Conservation (phyloP, 2,329 filamentous ascomycete species). For the Remersonia thermophila region DNA sequence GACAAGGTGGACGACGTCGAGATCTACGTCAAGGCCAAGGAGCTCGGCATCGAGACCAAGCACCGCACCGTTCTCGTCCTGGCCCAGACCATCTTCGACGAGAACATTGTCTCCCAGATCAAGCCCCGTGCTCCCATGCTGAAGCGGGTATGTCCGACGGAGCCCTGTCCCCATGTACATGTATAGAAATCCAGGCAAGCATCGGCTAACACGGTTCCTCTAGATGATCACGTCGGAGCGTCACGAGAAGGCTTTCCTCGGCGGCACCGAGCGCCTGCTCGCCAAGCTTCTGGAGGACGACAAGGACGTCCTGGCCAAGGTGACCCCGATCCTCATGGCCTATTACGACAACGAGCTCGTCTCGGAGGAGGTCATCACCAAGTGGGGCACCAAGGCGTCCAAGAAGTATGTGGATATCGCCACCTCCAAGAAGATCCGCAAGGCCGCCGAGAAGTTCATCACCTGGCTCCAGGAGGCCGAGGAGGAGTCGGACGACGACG, state of each 20-base stretch:
- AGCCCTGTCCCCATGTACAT: too few relatives aligned
- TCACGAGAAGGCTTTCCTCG: slow-evolving; percentile 90
- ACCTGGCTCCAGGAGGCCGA: slow-evolving; percentile 86
- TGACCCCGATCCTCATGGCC: slow-evolving; percentile 77
- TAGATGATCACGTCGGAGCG: slow-evolving; percentile 82
- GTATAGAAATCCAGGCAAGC: too few relatives aligned
- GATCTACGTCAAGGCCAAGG: slow-evolving; percentile 93
- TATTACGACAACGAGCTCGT: slow-evolving; percentile 88
- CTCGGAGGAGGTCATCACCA: slow-evolving; percentile 74
- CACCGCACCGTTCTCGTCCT: slow-evolving; percentile 87
- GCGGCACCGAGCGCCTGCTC: slow-evolving; percentile 87
- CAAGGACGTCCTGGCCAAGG: slow-evolving; percentile 59
- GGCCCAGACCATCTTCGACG: slow-evolving; percentile 85
- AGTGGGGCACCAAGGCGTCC: slow-evolving; percentile 90
- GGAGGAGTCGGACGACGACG: slow-evolving; percentile 46
- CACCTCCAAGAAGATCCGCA: slow-evolving; percentile 89
- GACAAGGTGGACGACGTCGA: slow-evolving; percentile 75
- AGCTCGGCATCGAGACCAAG: slow-evolving; percentile 87
- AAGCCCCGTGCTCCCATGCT: slow-evolving; percentile 72
- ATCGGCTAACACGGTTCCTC: too few relatives aligned
- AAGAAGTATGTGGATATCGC: slow-evolving; percentile 93
- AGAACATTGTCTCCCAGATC: slow-evolving; percentile 81
- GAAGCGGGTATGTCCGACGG: slow-evolving; percentile 57
- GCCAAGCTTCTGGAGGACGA: slow-evolving; percentile 58
- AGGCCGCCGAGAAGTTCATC: slow-evolving; percentile 86